These are phyloP conservation scores for Phoma herbarum DNA, from an alignment of 2,329 filamentous ascomycete genomes.

Conservation along the genomic window DNA sequence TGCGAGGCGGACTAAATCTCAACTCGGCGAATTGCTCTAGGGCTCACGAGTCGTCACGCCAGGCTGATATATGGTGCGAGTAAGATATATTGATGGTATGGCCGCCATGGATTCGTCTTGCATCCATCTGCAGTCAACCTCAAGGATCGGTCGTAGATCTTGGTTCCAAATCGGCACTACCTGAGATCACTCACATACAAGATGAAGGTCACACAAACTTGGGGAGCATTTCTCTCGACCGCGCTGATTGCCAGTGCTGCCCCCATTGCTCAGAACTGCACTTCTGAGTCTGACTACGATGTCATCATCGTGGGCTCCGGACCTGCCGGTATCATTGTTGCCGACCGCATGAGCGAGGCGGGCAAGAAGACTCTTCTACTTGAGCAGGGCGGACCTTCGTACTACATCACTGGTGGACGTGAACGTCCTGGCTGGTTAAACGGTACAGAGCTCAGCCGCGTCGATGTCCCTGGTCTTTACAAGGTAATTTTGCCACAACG, in stretches of 20 bases:
- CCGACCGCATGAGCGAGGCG: slow-evolving; percentile 61
- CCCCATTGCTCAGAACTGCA: slow-evolving; percentile 10
- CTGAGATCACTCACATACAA: slow-evolving; percentile 3
- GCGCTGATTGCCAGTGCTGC: slow-evolving; percentile 18
- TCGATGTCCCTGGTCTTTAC: slow-evolving; percentile 63
- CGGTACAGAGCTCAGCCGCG: slow-evolving; percentile 59
- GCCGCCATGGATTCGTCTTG: neutral
- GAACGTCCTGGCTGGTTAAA: slow-evolving; percentile 60
- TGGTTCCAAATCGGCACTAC: slow-evolving; percentile 4
- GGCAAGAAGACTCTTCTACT: slow-evolving; percentile 63
- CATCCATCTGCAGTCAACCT: slow-evolving; percentile 13
- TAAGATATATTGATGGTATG: slow-evolving; percentile 17
- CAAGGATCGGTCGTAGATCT: slow-evolving; percentile 7
- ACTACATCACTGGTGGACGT: slow-evolving; percentile 59
- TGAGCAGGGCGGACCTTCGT: slow-evolving; percentile 62
- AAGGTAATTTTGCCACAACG: slow-evolving; percentile 31
- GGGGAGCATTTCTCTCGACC: slow-evolving; percentile 22
- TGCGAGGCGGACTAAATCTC: neutral
- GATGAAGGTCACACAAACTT: slow-evolving; percentile 24
- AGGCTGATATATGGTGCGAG: slow-evolving; percentile 3
- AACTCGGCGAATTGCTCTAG: neutral
- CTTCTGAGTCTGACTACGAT: slow-evolving; percentile 29
- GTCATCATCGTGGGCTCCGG: slow-evolving; percentile 53
- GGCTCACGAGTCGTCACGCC: slow-evolving; percentile 1
- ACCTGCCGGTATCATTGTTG: slow-evolving; percentile 63